phyloP scores from a whole-genome alignment of 2,329 filamentous ascomycete species.

The Fusarium humuli region DNA sequence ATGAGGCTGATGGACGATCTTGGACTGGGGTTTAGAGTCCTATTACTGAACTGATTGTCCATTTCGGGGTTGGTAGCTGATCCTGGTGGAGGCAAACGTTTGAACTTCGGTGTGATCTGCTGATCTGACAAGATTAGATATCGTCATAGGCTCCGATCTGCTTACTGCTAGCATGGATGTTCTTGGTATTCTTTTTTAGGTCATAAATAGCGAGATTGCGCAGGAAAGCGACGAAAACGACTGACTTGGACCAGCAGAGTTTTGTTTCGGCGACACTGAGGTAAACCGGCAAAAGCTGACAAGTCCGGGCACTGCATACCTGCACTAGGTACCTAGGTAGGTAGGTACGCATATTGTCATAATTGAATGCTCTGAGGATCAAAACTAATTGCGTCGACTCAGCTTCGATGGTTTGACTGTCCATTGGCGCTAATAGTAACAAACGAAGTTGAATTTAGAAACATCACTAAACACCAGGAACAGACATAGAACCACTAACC shows the following conservation, averaged over 20 bases:
- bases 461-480: too few species aligned
- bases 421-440: too few species aligned
- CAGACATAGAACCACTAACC: too few species aligned
- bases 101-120: not conserved
- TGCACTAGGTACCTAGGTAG: too few species aligned
- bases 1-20: not conserved
- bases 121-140: not conserved
- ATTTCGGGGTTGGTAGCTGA: not conserved
- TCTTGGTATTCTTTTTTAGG: not conserved
- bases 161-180: not conserved
- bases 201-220: not conserved
- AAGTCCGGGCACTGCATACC: too few species aligned
- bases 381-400: too few species aligned
- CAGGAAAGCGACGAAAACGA: not conserved
- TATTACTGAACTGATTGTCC: not conserved
- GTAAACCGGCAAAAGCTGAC: not conserved
- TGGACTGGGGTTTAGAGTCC: not conserved
- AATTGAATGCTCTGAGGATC: too few species aligned
- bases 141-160: not conserved
- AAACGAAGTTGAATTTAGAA: too few species aligned
- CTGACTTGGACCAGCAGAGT: rapidly evolving
- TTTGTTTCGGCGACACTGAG: not conserved
- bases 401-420: too few species aligned
- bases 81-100: not conserved
- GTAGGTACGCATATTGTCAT: too few species aligned